Evolutionary conservation across 2,329 filamentous ascomycete genomes (phyloP).

Genomic region (Nannizziopsis barbatae): DNA sequence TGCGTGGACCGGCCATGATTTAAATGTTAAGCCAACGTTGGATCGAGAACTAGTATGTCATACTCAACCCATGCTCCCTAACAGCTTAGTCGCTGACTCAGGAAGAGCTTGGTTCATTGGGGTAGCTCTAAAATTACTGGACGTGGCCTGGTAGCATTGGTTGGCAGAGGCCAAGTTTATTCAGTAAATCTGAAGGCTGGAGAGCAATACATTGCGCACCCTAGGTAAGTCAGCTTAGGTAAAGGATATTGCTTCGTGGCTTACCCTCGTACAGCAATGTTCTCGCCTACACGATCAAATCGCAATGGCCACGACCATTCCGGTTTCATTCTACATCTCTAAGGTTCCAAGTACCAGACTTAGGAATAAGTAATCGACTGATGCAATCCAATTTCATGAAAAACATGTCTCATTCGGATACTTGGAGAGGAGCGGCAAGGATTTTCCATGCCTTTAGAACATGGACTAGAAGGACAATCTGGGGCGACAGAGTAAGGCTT

Average conservation of each 20-base stretch:
- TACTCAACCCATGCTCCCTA: neutral
- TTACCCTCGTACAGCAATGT: constrained; percentile 51
- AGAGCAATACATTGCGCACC: constrained; percentile 85
- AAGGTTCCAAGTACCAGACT: constrained; percentile 63
- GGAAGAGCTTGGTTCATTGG: constrained; percentile 67
- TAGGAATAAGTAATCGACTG: constrained; percentile 52
- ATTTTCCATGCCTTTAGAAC: constrained; percentile 61
- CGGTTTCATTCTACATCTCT: constrained; percentile 68
- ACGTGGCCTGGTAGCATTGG: constrained; percentile 71
- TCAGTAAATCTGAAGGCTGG: constrained; percentile 67
- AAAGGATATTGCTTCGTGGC: neutral
- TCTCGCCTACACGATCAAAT: constrained; percentile 73
- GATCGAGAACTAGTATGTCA: constrained; percentile 54
- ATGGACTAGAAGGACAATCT: constrained; percentile 68
- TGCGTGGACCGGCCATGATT: constrained; percentile 91
- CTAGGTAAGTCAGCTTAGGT: constrained; percentile 40
- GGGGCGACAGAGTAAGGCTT: constrained; percentile 64
- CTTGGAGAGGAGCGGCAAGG: constrained; percentile 60
- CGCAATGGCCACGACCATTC: constrained; percentile 67
- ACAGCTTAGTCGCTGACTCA: constrained; percentile 27
- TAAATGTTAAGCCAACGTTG: constrained; percentile 62
- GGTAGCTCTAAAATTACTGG: constrained; percentile 82
- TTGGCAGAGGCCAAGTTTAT: constrained; percentile 81
- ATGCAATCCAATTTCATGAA: constrained; percentile 62
- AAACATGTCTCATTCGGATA: constrained; percentile 57